Conservation (phyloP, 169 alveolate species). For the Eimeria falciformis region DNA sequence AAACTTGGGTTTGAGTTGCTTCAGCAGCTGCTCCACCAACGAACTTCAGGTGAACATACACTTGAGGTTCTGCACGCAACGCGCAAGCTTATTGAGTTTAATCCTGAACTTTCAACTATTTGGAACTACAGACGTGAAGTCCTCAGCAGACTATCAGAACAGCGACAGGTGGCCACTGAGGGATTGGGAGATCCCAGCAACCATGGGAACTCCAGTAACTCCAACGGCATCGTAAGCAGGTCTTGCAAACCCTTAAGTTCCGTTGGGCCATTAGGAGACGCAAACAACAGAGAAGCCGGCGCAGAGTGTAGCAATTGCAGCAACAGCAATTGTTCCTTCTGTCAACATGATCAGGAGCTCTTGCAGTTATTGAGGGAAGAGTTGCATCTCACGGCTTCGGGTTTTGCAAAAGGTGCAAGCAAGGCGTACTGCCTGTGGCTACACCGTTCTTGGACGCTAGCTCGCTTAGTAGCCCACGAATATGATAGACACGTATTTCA, state of each 20-base stretch:
- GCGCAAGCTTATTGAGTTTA: slow-evolving; percentile 64
- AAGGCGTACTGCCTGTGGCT: slow-evolving; percentile 70
- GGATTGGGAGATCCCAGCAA: slow-evolving; percentile 2
- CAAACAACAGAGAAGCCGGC: background rate
- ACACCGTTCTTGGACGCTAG: slow-evolving; percentile 52
- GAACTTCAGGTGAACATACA: background rate
- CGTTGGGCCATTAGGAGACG: background rate
- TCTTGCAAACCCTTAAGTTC: background rate
- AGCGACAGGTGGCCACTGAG: slow-evolving; percentile 6
- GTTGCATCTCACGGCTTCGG: background rate
- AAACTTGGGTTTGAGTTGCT: slow-evolving; percentile 31
- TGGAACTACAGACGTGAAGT: slow-evolving; percentile 61
- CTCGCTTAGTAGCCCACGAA: background rate
- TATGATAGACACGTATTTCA: background rate
- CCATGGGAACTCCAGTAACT: background rate
- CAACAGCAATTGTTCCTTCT: background rate
- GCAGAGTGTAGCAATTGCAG: slow-evolving; percentile 1
- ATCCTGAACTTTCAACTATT: slow-evolving; percentile 58
- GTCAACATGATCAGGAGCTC: background rate
- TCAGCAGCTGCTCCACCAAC: slow-evolving; percentile 54
- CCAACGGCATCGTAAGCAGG: background rate
- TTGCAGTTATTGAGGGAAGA: background rate
- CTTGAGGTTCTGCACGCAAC: slow-evolving; percentile 64
- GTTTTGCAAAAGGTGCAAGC: background rate
- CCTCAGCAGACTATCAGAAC: slow-evolving; percentile 9